A percentile compares a stretch with the other conserved stretches of the same genome.
Evolutionary conservation across 2,329 filamentous ascomycete species (phyloP).

Genomic region (Geosmithia putterillii): DNA sequence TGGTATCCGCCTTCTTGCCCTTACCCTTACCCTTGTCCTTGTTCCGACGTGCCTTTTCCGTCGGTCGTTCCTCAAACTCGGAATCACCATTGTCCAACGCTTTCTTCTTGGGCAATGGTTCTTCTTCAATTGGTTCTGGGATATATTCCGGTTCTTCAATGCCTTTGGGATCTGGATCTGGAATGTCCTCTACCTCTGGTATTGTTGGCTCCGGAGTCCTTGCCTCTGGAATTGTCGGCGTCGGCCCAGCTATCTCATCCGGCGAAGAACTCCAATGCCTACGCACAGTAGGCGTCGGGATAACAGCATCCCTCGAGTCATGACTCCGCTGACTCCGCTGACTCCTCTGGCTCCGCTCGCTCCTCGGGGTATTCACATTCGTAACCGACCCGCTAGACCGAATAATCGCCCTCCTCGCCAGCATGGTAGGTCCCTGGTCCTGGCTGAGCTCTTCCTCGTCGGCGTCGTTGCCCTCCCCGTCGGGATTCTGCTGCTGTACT

Average conservation of each 20-base stretch:
- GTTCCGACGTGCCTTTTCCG: slow-evolving; percentile 4
- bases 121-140: neutral
- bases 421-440: slow-evolving; percentile 1
- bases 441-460: slow-evolving; percentile 4
- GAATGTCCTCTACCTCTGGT: too few species aligned
- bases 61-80: slow-evolving; percentile 1
- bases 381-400: slow-evolving; percentile 19
- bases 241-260: slow-evolving; percentile 7
- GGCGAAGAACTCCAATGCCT: slow-evolving; percentile 6
- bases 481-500: too few species aligned
- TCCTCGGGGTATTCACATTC: slow-evolving; percentile 22
- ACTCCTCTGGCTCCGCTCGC: too few species aligned
- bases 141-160: too few species aligned
- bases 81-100: neutral
- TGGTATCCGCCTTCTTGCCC: neutral
- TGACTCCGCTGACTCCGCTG: too few species aligned
- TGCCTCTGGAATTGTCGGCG: too few species aligned
- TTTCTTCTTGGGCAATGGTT: neutral
- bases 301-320: too few species aligned
- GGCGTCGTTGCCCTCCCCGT: slow-evolving; percentile 5
- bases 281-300: too few species aligned
- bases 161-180: neutral
- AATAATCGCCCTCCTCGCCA: slow-evolving; percentile 3
- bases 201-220: too few species aligned
- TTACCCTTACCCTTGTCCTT: slow-evolving; percentile 1